phyloP scores from a whole-genome alignment of 2,329 filamentous ascomycete genomes.

The Pyricularia sp. region DNA sequence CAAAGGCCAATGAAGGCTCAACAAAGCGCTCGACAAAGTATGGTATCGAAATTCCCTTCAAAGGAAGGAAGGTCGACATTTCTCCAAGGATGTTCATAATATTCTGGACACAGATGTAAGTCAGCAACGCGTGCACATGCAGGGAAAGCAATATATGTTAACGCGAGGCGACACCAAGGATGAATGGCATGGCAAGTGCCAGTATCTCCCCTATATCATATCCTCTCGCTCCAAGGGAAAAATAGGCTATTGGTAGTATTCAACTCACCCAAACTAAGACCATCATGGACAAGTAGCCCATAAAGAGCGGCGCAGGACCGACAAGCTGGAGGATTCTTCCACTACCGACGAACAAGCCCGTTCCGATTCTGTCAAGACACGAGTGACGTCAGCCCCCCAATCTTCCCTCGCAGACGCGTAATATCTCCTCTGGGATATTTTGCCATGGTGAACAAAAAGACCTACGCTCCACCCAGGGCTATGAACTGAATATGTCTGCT shows the following conservation, averaged over 20 bases:
- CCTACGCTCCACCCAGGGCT: slow-evolving; percentile 18
- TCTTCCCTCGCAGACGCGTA: background rate
- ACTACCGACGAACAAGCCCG: slow-evolving; percentile 18
- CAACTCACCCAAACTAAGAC: slow-evolving; percentile 31
- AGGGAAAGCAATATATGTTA: slow-evolving; percentile 27
- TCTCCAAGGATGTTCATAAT: slow-evolving; percentile 47
- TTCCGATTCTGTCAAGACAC: slow-evolving; percentile 14
- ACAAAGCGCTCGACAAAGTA: slow-evolving; percentile 46
- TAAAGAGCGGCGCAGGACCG: slow-evolving; percentile 58
- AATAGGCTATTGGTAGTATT: background rate
- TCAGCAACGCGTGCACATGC: slow-evolving; percentile 13
- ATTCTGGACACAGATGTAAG: background rate
- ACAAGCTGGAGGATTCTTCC: slow-evolving; percentile 19
- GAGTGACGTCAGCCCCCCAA: background rate
- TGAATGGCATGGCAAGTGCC: background rate
- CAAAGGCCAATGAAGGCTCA: slow-evolving; percentile 46
- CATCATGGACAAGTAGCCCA: slow-evolving; percentile 55
- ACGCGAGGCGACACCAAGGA: background rate
- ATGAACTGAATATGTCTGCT: slow-evolving; percentile 26
- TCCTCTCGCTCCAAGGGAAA: background rate
- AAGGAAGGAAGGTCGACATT: slow-evolving; percentile 44
- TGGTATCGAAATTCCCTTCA: slow-evolving; percentile 46
- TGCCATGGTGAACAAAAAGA: background rate
- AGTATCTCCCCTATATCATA: background rate
- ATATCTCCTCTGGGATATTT: background rate